Evolutionary conservation across 139 green algal species (phyloP).

Genomic region (Chlorella sp.): DNA sequence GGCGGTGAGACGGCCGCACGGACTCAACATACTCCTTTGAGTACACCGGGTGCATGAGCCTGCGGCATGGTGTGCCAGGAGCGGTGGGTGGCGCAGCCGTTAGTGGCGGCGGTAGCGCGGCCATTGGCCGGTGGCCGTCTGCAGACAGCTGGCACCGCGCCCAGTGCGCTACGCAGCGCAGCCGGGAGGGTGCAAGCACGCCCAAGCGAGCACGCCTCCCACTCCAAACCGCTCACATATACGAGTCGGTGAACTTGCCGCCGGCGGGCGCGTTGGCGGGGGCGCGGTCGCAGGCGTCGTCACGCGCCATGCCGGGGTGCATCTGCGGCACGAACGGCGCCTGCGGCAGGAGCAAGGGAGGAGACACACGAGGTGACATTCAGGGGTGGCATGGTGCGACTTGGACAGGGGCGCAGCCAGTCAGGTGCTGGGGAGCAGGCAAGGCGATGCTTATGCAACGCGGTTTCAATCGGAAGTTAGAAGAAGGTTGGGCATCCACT

Average conservation of each 20-base stretch:
- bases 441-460: neutral
- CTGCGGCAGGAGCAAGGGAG: neutral
- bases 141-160: no score
- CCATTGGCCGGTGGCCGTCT: no score
- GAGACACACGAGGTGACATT: neutral
- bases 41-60: constrained; percentile 71
- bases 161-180: no score
- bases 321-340: neutral
- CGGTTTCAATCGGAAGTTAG: neutral
- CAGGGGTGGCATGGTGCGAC: neutral
- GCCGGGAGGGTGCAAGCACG: neutral
- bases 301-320: constrained; percentile 14
- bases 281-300: neutral
- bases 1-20: constrained; percentile 61
- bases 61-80: neutral
- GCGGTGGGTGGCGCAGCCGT: neutral
- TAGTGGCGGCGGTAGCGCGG: no score
- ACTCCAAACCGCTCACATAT: constrained; percentile 11
- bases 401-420: neutral
- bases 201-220: neutral
- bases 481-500: no score
- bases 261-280: neutral
- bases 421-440: no score
- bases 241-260: constrained; percentile 3
- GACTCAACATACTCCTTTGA: constrained; percentile 65